Base-by-base conservation (phyloP, 2,329 filamentous ascomycete genomes). In the Arachnopeziza araneosa region DNA sequence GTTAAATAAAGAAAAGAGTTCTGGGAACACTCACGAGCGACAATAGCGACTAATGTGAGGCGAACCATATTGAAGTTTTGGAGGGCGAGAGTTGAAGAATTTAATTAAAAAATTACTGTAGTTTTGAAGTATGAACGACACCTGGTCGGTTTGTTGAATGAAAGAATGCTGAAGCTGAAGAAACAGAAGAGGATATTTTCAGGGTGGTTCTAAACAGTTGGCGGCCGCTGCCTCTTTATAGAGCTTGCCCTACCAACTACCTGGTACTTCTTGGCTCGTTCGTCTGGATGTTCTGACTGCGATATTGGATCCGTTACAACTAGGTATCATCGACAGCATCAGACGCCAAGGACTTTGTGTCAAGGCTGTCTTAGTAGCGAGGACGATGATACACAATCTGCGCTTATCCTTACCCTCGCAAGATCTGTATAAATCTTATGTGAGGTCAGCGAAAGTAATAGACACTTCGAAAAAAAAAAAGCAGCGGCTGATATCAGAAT, bases 21-120 rank as follows among this genome's bases (percentile, higher is more conserved):
- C 36, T 22, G n/a, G 26, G 24, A 22, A 30, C 24, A 64, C 72
- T 67, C 69, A 74, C 72, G 69, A 58, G 68, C 63, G 32, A 74
- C 56, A 55, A 64, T 58, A 55, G 69, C 60, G 55, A 69, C 60
- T 64, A 70, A 62, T 60, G 60, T 70, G 61, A 74, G 63, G 66
- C 67, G 71, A 64, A 73, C 72, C 73, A 74, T 74, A 67, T 70
- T 73, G 71, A 65, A 57, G n/a, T 48, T 49, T 59, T 58, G 51
- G 52, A 19, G 19, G 22, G 53, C 23, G 50, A 56, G 50, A 54
- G 50, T 48, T 44, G 36, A 14, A 44, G 36, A 44, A 44, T 12
- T 44, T 19, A 12, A 44, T 44, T 44, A 44, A 44, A 44, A 44
- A 17, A 44, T 44, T 7, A 44, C 17, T 44, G 5, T 44, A 30